Percentiles rank a stretch among this genome's conserved stretches.
phyloP scores from a whole-genome alignment of 208 protist species.

The Balamuthia mandrillaris region DNA sequence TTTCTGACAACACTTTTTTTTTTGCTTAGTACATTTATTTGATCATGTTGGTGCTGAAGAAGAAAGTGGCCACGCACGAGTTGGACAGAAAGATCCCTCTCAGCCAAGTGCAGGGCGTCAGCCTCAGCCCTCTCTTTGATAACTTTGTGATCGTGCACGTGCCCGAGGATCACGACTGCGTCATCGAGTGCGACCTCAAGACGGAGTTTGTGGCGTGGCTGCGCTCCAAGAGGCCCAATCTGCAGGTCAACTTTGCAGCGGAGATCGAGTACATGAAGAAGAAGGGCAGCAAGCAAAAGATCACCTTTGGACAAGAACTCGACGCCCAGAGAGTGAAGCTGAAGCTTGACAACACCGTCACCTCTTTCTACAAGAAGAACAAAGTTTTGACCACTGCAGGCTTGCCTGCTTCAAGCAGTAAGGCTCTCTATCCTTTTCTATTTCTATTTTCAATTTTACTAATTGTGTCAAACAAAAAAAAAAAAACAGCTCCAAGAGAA shows the following conservation, averaged over 20 bases:
- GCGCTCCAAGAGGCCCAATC: conserved; percentile 26
- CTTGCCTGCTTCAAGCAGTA: not conserved
- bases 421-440: too few species aligned
- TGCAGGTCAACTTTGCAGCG: not conserved
- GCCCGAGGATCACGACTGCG: conserved; percentile 40
- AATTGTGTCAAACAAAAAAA: not conserved
- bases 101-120: not conserved
- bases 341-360: not conserved
- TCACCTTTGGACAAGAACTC: conserved; percentile 27
- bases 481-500: not conserved
- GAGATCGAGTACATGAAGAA: conserved; percentile 36
- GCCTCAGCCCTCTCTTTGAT: conserved; percentile 1
- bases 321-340: conserved; percentile 1
- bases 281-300: conserved; percentile 28
- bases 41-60: conserved; percentile 3
- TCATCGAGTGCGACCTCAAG: conserved; percentile 59
- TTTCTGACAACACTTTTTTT: too few species aligned
- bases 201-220: conserved; percentile 51
- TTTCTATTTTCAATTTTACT: not conserved
- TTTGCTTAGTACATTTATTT: not conserved
- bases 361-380: conserved; percentile 23
- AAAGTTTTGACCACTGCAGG: not conserved
- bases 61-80: conserved; percentile 41
- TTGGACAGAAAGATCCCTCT: conserved; percentile 13
- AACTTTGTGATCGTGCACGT: conserved; percentile 19